phyloP scores from a whole-genome alignment of 148 eudicot species.

The Diospyros kaki region DNA sequence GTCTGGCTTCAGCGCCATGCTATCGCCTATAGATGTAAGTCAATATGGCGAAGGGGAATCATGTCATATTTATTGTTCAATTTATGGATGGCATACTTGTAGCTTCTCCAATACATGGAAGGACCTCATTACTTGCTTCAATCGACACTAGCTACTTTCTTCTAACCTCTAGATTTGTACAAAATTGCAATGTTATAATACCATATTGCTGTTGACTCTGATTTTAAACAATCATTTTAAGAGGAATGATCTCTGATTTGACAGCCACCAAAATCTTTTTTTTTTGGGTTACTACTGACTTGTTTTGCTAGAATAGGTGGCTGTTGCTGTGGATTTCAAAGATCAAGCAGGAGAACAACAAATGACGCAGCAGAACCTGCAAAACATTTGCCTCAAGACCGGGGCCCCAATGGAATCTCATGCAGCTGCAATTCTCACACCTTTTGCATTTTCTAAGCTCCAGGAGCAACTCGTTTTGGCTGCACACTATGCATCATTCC shows the following conservation, averaged over 20 bases:
- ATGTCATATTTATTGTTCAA: not conserved
- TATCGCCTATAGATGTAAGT: not conserved
- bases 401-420: slow-evolving; percentile 98
- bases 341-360: slow-evolving; percentile 96
- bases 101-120: not conserved
- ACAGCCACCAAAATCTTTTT: not conserved
- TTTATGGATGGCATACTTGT: not conserved
- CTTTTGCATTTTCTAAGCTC: slow-evolving; percentile 87
- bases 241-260: too few relatives aligned
- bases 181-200: too few relatives aligned
- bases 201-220: too few relatives aligned
- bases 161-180: too few relatives aligned
- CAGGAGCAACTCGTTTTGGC: slow-evolving; percentile 89
- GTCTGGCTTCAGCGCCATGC: not conserved
- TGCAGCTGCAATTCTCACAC: slow-evolving; percentile 78
- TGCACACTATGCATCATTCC: slow-evolving; percentile 89
- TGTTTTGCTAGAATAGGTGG: slow-evolving; percentile 45
- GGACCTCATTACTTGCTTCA: not conserved
- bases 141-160: too few relatives aligned
- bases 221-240: too few relatives aligned
- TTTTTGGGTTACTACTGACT: not conserved
- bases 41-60: not conserved
- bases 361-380: slow-evolving; percentile 90
- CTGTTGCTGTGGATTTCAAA: slow-evolving; percentile 79
- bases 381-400: slow-evolving; percentile 86